phyloP scores from a whole-genome alignment of 768 basidiomycete species.

The Macrolepiota albuminosa region DNA sequence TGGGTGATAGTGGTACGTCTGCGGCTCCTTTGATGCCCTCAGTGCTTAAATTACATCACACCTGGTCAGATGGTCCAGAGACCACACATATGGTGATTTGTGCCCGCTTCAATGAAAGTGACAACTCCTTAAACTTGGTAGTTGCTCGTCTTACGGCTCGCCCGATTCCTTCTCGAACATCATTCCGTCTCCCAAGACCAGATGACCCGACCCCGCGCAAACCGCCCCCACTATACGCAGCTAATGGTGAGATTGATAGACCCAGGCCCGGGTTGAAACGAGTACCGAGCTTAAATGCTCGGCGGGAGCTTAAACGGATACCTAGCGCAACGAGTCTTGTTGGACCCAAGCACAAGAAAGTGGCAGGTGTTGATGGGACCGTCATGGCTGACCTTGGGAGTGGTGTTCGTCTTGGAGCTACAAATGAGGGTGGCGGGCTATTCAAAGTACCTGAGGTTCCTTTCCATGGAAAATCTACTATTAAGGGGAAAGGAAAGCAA shows the following conservation, averaged over 20 bases:
- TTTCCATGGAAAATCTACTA: slow-evolving; percentile 16
- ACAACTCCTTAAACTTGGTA: slow-evolving; percentile 33
- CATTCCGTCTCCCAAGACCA: slow-evolving; percentile 49
- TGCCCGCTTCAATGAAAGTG: slow-evolving; percentile 25
- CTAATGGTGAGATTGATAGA: slow-evolving; percentile 3
- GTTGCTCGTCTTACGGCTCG: slow-evolving; percentile 55
- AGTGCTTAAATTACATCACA: neutral
- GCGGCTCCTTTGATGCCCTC: neutral
- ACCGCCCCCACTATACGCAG: slow-evolving; percentile 43
- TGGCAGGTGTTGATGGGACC: slow-evolving; percentile 17
- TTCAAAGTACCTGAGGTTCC: slow-evolving; percentile 54
- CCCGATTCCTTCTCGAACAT: slow-evolving; percentile 23
- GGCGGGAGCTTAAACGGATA: slow-evolving; percentile 13
- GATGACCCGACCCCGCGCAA: slow-evolving; percentile 77
- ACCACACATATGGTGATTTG: slow-evolving; percentile 62
- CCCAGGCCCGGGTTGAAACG: slow-evolving; percentile 25
- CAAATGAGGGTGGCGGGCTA: slow-evolving; percentile 23
- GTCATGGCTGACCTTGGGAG: slow-evolving; percentile 31
- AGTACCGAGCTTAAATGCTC: slow-evolving; percentile 20
- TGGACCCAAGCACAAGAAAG: slow-evolving; percentile 30
- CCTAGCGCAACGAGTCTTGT: slow-evolving; percentile 3
- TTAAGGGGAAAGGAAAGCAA: slow-evolving; percentile 35
- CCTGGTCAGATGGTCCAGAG: slow-evolving; percentile 53
- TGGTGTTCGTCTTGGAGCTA: slow-evolving; percentile 27
- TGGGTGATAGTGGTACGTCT: slow-evolving; percentile 62